Evolutionary conservation across 805 yeast species (phyloP).

Genomic region (Torulaspora delbrueckii): DNA sequence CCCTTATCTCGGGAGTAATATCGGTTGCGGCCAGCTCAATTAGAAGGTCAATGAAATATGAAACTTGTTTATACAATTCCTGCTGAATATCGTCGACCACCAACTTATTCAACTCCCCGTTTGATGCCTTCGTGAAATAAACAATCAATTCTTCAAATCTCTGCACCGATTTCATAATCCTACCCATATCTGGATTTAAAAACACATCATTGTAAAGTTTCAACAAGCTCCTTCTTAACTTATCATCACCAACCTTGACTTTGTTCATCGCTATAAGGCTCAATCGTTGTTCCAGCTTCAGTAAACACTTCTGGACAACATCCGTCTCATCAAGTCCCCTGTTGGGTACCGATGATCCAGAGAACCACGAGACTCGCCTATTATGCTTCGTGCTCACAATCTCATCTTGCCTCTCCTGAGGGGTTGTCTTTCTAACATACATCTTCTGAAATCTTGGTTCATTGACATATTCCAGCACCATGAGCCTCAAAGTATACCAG

Average conservation of each 20-base stretch:
- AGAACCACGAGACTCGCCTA: conserved; percentile 13
- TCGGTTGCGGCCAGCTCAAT: conserved; percentile 16
- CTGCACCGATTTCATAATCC: conserved; percentile 32
- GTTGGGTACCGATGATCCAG: conserved; percentile 4
- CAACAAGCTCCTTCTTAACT: conserved; percentile 51
- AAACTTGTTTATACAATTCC: conserved; percentile 25
- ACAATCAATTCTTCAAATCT: conserved; percentile 46
- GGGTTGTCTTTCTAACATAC: conserved; percentile 4
- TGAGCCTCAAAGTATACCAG: conserved; percentile 48
- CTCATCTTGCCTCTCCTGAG: background rate
- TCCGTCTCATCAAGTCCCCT: conserved; percentile 26
- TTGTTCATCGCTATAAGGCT: conserved; percentile 45
- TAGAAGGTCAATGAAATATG: conserved; percentile 24
- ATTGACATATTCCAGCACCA: conserved; percentile 54
- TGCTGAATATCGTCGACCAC: conserved; percentile 24
- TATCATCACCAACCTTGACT: conserved; percentile 37
- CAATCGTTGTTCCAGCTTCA: conserved; percentile 39
- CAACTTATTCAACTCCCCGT: conserved; percentile 46
- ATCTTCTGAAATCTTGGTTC: conserved; percentile 55
- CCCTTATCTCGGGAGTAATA: conserved; percentile 21
- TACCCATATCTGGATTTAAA: conserved; percentile 39
- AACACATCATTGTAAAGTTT: conserved; percentile 57
- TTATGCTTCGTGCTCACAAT: conserved; percentile 6
- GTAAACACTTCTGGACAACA: conserved; percentile 37
- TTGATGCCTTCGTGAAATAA: conserved; percentile 49